These are phyloP conservation scores for Cadophora luteo-olivacea DNA, from an alignment of 2,329 filamentous ascomycete species.

Conservation along the genomic window DNA sequence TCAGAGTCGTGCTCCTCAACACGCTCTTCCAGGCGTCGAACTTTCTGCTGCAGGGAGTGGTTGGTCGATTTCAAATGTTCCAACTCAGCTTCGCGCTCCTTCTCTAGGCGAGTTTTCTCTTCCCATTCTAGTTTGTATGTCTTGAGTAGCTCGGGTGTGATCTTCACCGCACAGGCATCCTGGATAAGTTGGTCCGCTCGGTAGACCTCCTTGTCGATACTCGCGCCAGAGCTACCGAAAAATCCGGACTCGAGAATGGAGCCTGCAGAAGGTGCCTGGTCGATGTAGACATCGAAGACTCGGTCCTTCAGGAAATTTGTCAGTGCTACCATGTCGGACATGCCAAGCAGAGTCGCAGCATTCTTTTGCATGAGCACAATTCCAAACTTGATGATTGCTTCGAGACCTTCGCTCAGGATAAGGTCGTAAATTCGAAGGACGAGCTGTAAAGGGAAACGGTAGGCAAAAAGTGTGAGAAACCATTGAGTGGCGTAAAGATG, in stretches of 20 bases:
- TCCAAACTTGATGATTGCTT: conserved; percentile 92
- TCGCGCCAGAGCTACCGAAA: conserved; percentile 90
- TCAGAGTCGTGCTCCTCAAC: conserved; percentile 89
- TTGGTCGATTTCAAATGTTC: conserved; percentile 74
- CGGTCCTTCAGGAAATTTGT: conserved; percentile 93
- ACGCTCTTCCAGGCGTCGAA: conserved; percentile 87
- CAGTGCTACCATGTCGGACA: conserved; percentile 90
- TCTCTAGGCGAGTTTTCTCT: conserved; percentile 83
- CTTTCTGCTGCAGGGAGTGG: conserved; percentile 70
- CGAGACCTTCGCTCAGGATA: conserved; percentile 90
- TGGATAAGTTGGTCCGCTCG: conserved; percentile 91
- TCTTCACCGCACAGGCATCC: conserved; percentile 87
- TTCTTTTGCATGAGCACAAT: conserved; percentile 98
- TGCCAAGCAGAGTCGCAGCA: conserved; percentile 73
- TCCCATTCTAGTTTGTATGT: conserved; percentile 89
- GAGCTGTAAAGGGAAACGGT: conserved; percentile 94
- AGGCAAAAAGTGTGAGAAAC: conserved; percentile 98
- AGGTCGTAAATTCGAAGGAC: conserved; percentile 97
- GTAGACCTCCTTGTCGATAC: conserved; percentile 93
- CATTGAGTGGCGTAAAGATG: conserved; percentile 98
- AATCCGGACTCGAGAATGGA: conserved; percentile 96
- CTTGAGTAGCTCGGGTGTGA: conserved; percentile 83
- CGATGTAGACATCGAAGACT: conserved; percentile 96
- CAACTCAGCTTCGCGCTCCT: conserved; percentile 82
- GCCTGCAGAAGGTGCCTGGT: conserved; percentile 88